These are phyloP conservation scores for Macrolepiota dolichaula DNA, from an alignment of 768 basidiomycete species.

Conservation along the genomic window DNA sequence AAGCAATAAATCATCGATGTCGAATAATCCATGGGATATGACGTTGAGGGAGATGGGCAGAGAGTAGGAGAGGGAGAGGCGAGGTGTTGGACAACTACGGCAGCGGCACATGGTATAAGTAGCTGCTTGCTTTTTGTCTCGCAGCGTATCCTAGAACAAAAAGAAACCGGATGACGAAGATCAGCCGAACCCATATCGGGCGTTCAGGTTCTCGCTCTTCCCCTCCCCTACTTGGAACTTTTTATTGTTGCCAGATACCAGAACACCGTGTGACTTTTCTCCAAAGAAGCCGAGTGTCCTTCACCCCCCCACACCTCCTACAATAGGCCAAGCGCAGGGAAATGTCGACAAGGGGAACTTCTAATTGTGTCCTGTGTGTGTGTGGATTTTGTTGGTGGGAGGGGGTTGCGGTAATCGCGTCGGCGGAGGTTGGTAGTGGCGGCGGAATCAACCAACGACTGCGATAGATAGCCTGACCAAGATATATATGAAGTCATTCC, in stretches of 20 bases:
- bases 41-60: background rate
- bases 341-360: background rate
- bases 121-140: constrained; percentile 28
- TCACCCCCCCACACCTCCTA: no score
- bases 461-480: background rate
- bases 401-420: background rate
- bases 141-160: constrained; percentile 32
- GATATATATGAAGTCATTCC: background rate
- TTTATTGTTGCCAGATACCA: constrained; percentile 27
- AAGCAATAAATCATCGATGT: constrained; percentile 37
- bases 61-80: constrained; percentile 16
- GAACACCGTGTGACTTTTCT: constrained; percentile 5
- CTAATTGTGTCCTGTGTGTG: no score
- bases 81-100: constrained; percentile 11
- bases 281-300: background rate
- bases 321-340: background rate
- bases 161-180: constrained; percentile 24
- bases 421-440: background rate
- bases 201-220: background rate
- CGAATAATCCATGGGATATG: constrained; percentile 10
- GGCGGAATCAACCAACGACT: background rate
- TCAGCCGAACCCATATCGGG: constrained; percentile 31
- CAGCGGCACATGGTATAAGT: constrained; percentile 23
- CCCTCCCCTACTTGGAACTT: background rate
- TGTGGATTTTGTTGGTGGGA: background rate